Base-by-base conservation (phyloP, 2,329 filamentous ascomycete genomes). In the Corynespora cassiicola region DNA sequence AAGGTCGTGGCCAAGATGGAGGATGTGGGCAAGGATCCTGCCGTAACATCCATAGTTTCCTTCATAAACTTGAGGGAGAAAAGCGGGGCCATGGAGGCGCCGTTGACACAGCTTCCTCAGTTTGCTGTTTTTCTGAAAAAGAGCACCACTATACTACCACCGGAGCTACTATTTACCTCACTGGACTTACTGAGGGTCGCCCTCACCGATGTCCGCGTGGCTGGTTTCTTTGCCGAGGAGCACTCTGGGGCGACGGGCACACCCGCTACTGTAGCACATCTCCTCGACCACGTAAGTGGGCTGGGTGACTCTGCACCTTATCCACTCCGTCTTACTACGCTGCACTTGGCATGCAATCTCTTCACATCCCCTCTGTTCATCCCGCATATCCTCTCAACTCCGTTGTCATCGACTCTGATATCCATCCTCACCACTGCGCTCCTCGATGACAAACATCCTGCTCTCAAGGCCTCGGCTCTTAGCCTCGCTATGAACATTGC, bases 1-100 rank as follows among this genome's bases (percentile, higher is more conserved):
- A 97, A 96, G 59, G 75, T 97, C 2, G 72, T 88, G 27, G 78
- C 79, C 4, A 97, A 95, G 64, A 84, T 97, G 64, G 89, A 87
- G 0, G 55, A 71, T 34, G 50, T 77, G 5, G 80, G 81, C n/a
- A 72, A 79, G 7, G 74, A 85, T 27, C 70, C 78, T 1, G 77
- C 82, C 4, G 75, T 96, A 1, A 69, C 78, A 25, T 77, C 78
- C 1, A 74, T 96, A 15, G 81, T 84, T 31, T 70, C 77, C 5
- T 97, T 95, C 63, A 79, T 96, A 38, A 80, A 86, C 36, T 70
- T 76, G 7, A 82, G 84, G 12, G 66, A 78, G 18, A 72, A 71
- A 7, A 69, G 78, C 8, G 81, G 82, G 4, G 76, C 84, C 2
- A 79, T 82, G 12, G 82, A 88, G 59, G 80, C 85, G 1, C 76